Base-by-base conservation (phyloP, 2,329 filamentous ascomycete species). In the Mariannaea elegans region DNA sequence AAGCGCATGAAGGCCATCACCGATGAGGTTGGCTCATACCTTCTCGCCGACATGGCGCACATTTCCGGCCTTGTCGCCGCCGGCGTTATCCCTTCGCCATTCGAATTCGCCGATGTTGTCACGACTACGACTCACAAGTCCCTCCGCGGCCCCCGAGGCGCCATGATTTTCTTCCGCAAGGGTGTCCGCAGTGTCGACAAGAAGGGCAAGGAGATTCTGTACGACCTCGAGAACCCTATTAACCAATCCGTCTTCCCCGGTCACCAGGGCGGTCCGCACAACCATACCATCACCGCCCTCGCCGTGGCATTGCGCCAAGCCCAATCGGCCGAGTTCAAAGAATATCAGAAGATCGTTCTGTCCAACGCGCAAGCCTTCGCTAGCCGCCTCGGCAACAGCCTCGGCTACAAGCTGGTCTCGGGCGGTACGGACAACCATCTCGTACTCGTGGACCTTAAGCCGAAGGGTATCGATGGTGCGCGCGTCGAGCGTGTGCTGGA, bases 71-170 rank as follows among this genome's bases (percentile, higher is more conserved):
- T 97, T 62, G 88, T 98, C 52, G 93, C 94, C 27, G 93, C 92
- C 64, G 92, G 92, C 71, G 93, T 97, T 54, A 89, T 97, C 65
- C 92, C 93, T 50, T 90, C 90, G 63, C 94, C 94, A 38, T 98
- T 97, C 79, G 86, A 87, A 65, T 88, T 91, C 76, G 90, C 92
- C 61, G 94, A 97, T 75, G 90, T 98, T 56, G 94, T 98, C 61
- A 97, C 94, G 34, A 98, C 94, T n/a, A 98, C 94, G 23, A 97
- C 92, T 45, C 94, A 98, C 86, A 98, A 98, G 83, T 96, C 92
- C 51, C 87, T 98, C 61, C 91, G 94, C 75, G 94, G 94, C 39
- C 94, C 94, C 49, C 89, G 94, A 72, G 94, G 94, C 66, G 94
- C 94, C 73, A 93, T 98, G 90, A 98, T 98, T 78, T 98, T 98